These are phyloP conservation scores for Aspergillus costaricaensis DNA, from an alignment of 2,329 filamentous ascomycete species.

Conservation along the genomic window DNA sequence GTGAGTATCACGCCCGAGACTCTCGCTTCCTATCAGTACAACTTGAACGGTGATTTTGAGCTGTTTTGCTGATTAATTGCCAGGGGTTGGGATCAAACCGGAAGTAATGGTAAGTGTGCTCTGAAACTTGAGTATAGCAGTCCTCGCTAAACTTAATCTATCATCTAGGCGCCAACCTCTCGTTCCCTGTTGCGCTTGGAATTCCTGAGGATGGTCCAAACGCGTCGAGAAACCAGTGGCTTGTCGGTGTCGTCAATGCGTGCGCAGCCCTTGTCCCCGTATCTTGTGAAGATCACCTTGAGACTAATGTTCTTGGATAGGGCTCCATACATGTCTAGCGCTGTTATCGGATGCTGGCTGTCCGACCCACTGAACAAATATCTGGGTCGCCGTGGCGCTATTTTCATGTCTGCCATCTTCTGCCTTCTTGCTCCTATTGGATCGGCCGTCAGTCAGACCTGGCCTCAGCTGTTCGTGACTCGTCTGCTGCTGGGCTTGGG, in stretches of 20 bases:
- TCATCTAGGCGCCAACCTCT: conserved; percentile 52
- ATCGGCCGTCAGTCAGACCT: conserved; percentile 62
- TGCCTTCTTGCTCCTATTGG: conserved; percentile 69
- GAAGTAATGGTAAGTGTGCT: conserved; percentile 30
- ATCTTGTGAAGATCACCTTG: conserved; percentile 19
- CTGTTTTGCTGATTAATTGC: not conserved
- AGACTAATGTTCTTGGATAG: conserved; percentile 17
- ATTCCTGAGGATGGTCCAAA: conserved; percentile 46
- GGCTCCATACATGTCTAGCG: conserved; percentile 57
- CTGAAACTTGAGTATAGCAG: not conserved
- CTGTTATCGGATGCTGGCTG: conserved; percentile 64
- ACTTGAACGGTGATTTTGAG: not conserved
- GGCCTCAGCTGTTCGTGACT: conserved; percentile 59
- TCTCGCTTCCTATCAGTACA: not conserved
- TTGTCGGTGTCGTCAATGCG: conserved; percentile 68
- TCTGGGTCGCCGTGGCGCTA: conserved; percentile 63
- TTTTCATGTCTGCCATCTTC: conserved; percentile 65
- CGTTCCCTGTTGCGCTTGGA: conserved; percentile 50
- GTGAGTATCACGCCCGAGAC: conserved; percentile 28
- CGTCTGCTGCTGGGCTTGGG: conserved; percentile 62
- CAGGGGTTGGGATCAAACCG: conserved; percentile 38
- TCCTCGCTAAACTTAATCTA: conserved; percentile 16
- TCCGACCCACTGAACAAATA: conserved; percentile 64
- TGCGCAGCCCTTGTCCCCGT: conserved; percentile 31
- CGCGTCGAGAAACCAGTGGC: conserved; percentile 53